Conservation (phyloP, 164 flowering plant genomes). For the Cinnamomum micranthum region DNA sequence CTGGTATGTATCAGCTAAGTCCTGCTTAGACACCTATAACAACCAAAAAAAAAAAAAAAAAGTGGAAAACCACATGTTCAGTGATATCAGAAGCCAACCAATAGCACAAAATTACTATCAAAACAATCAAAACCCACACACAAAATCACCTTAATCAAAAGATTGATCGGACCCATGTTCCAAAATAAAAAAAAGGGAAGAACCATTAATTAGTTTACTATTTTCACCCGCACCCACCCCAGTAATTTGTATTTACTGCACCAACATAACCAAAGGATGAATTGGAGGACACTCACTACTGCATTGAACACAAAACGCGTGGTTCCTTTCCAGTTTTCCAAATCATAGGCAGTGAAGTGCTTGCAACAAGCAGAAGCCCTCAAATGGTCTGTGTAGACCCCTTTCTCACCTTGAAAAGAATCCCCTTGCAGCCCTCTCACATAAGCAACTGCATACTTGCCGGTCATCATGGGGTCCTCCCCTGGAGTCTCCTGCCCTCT, state of each 20-base stretch:
- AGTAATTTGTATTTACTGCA: too few relatives aligned
- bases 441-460: slow-evolving; percentile 60
- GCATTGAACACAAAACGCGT: slow-evolving; percentile 63
- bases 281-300: background rate
- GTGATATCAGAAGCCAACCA: background rate
- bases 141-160: too few relatives aligned
- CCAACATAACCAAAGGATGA: background rate
- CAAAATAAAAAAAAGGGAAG: background rate
- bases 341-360: slow-evolving; percentile 92
- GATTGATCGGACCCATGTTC: background rate
- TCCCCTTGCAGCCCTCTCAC: slow-evolving; percentile 95
- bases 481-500: slow-evolving; percentile 98
- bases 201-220: background rate
- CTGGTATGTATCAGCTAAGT: slow-evolving; percentile 82
- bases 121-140: background rate
- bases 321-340: slow-evolving; percentile 70
- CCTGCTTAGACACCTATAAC: slow-evolving; percentile 64
- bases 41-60: background rate
- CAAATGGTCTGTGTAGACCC: slow-evolving; percentile 19
- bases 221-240: too few relatives aligned
- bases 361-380: slow-evolving; percentile 92
- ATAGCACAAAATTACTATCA: background rate
- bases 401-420: slow-evolving; percentile 40
- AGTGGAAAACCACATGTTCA: background rate
- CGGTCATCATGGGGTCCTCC: slow-evolving; percentile 66